Evolutionary conservation across 495 filamentous ascomycete genomes (phyloP).

Genomic region (Pyrenula aspistea): DNA sequence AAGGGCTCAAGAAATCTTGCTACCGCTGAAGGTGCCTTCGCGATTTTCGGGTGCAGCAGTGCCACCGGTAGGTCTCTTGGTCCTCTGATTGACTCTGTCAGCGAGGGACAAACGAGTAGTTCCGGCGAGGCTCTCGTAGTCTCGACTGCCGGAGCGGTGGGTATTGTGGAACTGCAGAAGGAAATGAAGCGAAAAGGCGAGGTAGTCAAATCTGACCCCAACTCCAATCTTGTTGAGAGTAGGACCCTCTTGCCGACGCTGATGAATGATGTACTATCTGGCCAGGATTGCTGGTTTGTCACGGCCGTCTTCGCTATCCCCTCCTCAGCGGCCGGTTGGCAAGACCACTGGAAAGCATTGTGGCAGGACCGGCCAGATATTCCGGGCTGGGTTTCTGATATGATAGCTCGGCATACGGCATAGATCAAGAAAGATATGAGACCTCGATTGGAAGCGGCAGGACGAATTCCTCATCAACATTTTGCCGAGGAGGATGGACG

Average conservation of each 20-base stretch:
- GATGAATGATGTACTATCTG: conserved; percentile 20
- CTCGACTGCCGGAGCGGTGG: conserved; percentile 53
- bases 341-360: conserved; percentile 13
- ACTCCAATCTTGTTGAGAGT: conserved; percentile 61
- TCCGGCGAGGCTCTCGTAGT: conserved; percentile 46
- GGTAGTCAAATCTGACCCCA: conserved; percentile 63
- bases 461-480: no score
- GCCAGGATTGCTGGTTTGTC: conserved; percentile 30
- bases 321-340: conserved; percentile 11
- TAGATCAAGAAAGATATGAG: not conserved
- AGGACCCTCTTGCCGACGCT: conserved; percentile 59
- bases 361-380: conserved; percentile 42
- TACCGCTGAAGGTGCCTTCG: conserved; percentile 59
- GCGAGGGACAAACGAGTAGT: conserved; percentile 44
- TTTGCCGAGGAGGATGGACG: no score
- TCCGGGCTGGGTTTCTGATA: conserved; percentile 39
- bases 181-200: conserved; percentile 33
- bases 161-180: conserved; percentile 47
- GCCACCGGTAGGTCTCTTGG: conserved; percentile 46
- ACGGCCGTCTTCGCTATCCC: conserved; percentile 38
- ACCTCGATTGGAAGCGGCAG: no score
- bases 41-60: conserved; percentile 50
- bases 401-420: conserved; percentile 17
- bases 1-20: conserved; percentile 43
- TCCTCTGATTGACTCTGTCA: conserved; percentile 31